These are phyloP conservation scores for Cydonia oblonga DNA, from an alignment of 331 rosid species.

Conservation along the genomic window DNA sequence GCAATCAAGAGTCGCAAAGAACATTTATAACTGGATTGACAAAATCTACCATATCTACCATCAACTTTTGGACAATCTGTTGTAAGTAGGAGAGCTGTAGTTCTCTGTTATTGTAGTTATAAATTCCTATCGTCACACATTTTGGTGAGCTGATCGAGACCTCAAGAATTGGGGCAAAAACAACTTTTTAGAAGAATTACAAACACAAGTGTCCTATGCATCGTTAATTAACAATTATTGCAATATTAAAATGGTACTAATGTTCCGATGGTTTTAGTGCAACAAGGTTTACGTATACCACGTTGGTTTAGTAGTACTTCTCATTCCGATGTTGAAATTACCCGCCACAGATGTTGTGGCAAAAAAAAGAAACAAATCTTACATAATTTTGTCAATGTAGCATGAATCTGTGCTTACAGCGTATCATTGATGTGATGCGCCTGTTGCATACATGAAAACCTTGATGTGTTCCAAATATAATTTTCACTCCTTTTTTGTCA, in stretches of 20 bases:
- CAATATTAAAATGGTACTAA: background rate
- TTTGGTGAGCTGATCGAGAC: too few species aligned
- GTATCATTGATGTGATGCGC: too few species aligned
- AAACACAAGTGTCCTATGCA: background rate
- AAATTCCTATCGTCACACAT: background rate
- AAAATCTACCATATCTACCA: background rate
- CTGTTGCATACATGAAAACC: background rate
- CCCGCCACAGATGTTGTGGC: fast-evolving
- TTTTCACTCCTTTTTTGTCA: background rate
- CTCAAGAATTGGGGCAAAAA: too few species aligned
- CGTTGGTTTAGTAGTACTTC: background rate
- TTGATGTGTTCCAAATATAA: background rate
- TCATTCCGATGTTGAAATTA: background rate
- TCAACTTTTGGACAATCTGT: background rate
- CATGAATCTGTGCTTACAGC: background rate
- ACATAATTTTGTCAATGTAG: background rate
- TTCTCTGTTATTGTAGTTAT: background rate
- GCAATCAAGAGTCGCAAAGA: too few species aligned
- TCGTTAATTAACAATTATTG: background rate
- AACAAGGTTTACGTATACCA: background rate
- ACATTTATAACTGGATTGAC: background rate
- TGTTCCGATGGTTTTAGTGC: background rate
- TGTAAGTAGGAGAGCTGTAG: background rate
- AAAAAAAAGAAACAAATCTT: background rate
- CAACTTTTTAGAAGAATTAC: background rate